phyloP scores from a whole-genome alignment of 2,329 filamentous ascomycete genomes.

The Colletotrichum magnum region DNA sequence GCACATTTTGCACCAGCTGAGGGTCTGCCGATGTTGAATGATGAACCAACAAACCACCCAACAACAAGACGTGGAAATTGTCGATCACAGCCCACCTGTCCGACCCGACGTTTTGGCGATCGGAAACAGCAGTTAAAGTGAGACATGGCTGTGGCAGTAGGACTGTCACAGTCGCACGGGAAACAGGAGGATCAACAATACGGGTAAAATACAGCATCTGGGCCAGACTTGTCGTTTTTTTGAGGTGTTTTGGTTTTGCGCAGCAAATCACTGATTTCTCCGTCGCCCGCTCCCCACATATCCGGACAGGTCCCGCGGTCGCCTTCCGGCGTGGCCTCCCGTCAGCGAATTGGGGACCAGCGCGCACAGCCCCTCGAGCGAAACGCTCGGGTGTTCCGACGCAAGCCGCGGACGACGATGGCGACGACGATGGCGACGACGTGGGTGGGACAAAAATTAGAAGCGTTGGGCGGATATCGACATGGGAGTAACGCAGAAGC shows the following conservation, averaged over 20 bases:
- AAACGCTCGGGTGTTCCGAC: constrained; percentile 1
- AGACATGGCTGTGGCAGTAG: constrained; percentile 7
- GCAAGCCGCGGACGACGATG: constrained; percentile 5
- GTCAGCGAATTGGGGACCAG: too few species aligned
- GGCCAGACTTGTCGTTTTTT: background rate
- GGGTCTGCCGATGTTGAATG: too few species aligned
- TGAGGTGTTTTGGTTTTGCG: too few species aligned
- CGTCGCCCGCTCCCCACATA: constrained; percentile 12
- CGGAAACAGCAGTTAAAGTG: background rate
- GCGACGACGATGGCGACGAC: background rate
- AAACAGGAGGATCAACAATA: background rate
- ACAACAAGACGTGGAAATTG: constrained; percentile 4
- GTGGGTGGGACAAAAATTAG: background rate
- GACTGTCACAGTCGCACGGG: constrained; percentile 10
- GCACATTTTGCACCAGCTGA: too few species aligned
- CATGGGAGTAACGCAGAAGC: background rate
- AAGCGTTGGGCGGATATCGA: constrained; percentile 6
- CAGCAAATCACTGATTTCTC: background rate
- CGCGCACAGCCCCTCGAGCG: constrained; percentile 4
- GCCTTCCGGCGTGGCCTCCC: background rate
- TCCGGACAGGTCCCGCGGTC: constrained; percentile 1
- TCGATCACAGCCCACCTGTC: background rate
- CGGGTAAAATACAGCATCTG: constrained; percentile 4
- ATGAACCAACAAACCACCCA: background rate
- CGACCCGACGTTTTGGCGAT: constrained; percentile 11